These are phyloP conservation scores for Logfia minima DNA, from an alignment of 129 eudicot genomes.

Conservation along the genomic window DNA sequence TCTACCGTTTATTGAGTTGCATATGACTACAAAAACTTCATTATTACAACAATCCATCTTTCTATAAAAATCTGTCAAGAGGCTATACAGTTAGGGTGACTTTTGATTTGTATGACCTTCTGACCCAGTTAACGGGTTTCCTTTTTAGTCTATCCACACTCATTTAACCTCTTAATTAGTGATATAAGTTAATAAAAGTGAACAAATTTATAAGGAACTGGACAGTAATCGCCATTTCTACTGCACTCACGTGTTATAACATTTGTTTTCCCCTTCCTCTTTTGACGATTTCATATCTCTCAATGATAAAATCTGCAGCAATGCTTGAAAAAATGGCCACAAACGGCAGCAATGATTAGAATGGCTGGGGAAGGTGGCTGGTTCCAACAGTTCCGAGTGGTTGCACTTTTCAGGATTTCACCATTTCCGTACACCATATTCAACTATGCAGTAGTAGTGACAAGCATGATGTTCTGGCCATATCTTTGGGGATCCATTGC, in stretches of 20 bases:
- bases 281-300: no score
- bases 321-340: constrained; percentile 91
- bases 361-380: constrained; percentile 86
- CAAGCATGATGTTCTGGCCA: constrained; percentile 82
- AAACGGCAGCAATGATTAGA: constrained; percentile 71
- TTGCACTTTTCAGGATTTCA: constrained; percentile 80
- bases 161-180: neutral
- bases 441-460: constrained; percentile 85
- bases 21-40: neutral
- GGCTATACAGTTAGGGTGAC: neutral
- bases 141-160: neutral
- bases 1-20: no score
- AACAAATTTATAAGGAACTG: neutral
- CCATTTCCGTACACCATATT: constrained; percentile 93
- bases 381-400: constrained; percentile 80
- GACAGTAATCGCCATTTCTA: neutral
- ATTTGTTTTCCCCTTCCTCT: neutral
- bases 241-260: neutral
- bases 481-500: constrained; percentile 81
- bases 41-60: neutral
- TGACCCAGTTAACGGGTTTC: neutral
- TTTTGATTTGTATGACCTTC: neutral
- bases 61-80: neutral
- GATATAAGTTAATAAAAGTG: no score
- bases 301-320: constrained; percentile 41